phyloP scores from a whole-genome alignment of 2,329 filamentous ascomycete genomes.

The Coniochaeta sp. region DNA sequence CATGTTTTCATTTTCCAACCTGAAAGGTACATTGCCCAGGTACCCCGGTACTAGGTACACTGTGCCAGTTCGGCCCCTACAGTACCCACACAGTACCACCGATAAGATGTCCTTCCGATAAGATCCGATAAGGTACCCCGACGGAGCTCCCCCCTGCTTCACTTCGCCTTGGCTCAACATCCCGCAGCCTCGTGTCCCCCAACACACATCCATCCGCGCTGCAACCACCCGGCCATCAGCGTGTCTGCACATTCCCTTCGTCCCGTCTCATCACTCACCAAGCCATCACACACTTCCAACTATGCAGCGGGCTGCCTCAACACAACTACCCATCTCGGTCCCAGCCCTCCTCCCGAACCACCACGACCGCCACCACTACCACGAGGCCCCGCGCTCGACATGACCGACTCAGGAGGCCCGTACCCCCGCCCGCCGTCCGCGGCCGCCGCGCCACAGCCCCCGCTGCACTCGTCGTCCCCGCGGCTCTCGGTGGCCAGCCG shows the following conservation, averaged over 20 bases:
- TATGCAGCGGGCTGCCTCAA: neutral
- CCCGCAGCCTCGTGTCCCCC: neutral
- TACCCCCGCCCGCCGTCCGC: slow-evolving; percentile 15
- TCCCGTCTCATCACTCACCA: neutral
- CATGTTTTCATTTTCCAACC: no score
- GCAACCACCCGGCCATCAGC: neutral
- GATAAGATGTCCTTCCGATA: neutral
- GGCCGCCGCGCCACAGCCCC: slow-evolving; percentile 8
- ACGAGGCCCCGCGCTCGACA: neutral
- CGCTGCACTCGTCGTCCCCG: slow-evolving; percentile 12
- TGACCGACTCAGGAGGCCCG: slow-evolving; percentile 13
- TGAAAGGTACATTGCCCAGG: no score
- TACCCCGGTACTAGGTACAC: neutral
- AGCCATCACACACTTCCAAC: neutral
- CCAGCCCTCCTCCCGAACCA: neutral
- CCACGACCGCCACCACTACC: neutral
- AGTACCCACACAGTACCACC: neutral
- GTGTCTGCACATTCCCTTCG: neutral
- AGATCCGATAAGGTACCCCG: neutral
- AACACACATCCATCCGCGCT: neutral
- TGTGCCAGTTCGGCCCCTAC: neutral
- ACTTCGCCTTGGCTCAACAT: no score
- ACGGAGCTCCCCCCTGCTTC: neutral
- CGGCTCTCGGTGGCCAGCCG: slow-evolving; percentile 15
- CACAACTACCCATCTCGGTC: neutral